Evolutionary conservation across 2,329 filamentous ascomycete species (phyloP).

Genomic region (Alternaria novae-zelandiae): DNA sequence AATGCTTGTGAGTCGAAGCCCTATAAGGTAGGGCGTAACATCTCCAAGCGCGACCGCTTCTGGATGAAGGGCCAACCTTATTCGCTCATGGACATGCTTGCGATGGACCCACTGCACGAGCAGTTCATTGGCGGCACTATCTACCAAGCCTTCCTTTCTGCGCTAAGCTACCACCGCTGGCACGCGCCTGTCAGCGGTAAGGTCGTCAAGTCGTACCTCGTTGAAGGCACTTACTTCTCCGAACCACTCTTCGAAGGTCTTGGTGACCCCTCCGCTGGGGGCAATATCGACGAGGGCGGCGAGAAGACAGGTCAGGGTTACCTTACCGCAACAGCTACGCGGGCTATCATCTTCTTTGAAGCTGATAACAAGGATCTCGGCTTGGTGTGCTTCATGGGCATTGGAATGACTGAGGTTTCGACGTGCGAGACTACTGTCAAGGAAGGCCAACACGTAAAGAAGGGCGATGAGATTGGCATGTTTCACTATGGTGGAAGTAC

Average conservation of each 20-base stretch:
- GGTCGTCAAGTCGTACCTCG: slow-evolving; percentile 63
- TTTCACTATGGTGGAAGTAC: slow-evolving; percentile 81
- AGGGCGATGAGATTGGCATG: slow-evolving; percentile 77
- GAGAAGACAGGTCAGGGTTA: slow-evolving; percentile 68
- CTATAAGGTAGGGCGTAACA: slow-evolving; percentile 55
- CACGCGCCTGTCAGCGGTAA: slow-evolving; percentile 71
- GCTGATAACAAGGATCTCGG: slow-evolving; percentile 72
- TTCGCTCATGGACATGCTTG: slow-evolving; percentile 69
- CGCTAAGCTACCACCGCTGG: slow-evolving; percentile 75
- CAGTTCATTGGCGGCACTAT: slow-evolving; percentile 69
- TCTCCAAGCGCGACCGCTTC: slow-evolving; percentile 58
- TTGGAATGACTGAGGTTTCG: slow-evolving; percentile 80
- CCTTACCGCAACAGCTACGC: slow-evolving; percentile 69
- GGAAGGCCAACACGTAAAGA: slow-evolving; percentile 69
- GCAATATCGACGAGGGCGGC: slow-evolving; percentile 44
- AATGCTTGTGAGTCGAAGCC: slow-evolving; percentile 67
- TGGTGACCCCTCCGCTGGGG: slow-evolving; percentile 49
- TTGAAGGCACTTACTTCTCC: slow-evolving; percentile 72
- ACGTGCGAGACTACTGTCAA: slow-evolving; percentile 74
- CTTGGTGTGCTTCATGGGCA: slow-evolving; percentile 71
- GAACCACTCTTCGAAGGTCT: slow-evolving; percentile 62
- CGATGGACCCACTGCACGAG: slow-evolving; percentile 58
- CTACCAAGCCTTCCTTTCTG: slow-evolving; percentile 73
- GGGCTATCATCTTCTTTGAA: slow-evolving; percentile 73
- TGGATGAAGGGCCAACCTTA: slow-evolving; percentile 75